Evolutionary conservation across 768 basidiomycete species (phyloP).

Genomic region (Lentinula lateritia): DNA sequence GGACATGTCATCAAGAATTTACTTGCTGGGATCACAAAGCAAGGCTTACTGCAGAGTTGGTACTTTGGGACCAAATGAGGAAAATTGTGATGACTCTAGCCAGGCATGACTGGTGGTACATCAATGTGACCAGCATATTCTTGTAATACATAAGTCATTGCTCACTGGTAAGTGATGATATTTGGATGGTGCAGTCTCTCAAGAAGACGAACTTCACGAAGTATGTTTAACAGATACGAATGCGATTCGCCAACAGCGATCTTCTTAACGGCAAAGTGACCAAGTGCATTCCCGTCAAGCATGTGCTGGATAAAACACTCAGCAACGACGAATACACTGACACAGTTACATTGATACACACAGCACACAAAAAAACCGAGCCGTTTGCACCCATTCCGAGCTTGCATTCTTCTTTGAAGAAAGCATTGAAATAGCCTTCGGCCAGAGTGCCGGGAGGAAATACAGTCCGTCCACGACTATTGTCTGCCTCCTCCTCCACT

Average conservation of each 20-base stretch:
- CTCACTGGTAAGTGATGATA: constrained; percentile 86
- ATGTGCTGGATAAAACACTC: neutral
- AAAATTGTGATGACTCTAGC: constrained; percentile 84
- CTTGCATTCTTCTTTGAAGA: constrained; percentile 85
- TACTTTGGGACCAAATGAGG: constrained; percentile 81
- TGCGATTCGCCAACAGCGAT: constrained; percentile 92
- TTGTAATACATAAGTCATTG: neutral
- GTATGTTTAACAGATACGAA: constrained; percentile 74
- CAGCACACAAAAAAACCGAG: constrained; percentile 84
- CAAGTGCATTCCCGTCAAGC: constrained; percentile 73
- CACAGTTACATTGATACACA: constrained; percentile 22
- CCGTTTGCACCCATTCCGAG: constrained; percentile 97
- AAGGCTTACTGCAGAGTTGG: constrained; percentile 76
- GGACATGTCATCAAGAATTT: neutral
- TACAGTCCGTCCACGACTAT: constrained; percentile 21
- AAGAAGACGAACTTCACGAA: constrained; percentile 83
- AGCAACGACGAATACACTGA: neutral
- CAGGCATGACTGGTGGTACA: constrained; percentile 61
- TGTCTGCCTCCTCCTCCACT: constrained; percentile 7
- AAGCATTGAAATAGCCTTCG: constrained; percentile 88
- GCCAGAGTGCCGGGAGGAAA: constrained; percentile 77
- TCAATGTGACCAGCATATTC: neutral
- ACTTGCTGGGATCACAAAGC: neutral
- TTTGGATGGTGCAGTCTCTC: constrained; percentile 88
- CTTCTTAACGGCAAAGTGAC: constrained; percentile 93